Evolutionary conservation across 2,329 filamentous ascomycete genomes (phyloP), one percentile per base, ranked within the genome.

Genomic region (Apiospora arundinis): DNA sequence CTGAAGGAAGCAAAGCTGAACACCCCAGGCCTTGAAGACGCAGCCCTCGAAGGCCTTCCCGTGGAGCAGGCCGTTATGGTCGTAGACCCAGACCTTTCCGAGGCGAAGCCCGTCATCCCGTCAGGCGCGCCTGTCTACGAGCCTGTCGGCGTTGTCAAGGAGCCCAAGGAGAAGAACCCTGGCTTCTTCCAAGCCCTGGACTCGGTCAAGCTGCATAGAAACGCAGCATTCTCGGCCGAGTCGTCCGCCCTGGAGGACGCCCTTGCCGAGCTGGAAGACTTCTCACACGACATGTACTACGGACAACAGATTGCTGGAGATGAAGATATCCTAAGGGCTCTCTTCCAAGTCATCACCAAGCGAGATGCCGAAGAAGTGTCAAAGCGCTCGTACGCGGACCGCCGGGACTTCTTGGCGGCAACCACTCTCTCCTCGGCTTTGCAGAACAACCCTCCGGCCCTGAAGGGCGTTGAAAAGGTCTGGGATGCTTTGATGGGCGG

Each of bases 221-320:
- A 73, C 25, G 75, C 52, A 70, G 73, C 68, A 74, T 78, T 73
- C 67, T 75, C 74, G n/a, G 68, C 69, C 7, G 72, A 77, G 25
- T 72, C 72, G 12, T 74, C 74, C 23, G 79, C 77, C 3, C 81
- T 89, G 18, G 85, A 87, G 52, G 81, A 81, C 14, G 87, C 88
- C 0, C 83, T 93, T 9, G 85, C 88, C 45, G 84, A 84, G 45
- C 85, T 93, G n/a, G 84, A 88, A 73, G 90, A 92, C 8, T 81
- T 92, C 40, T 87, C 90, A 0, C 90, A 92, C 79, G 91, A 92
- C 79, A 89, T 92, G 73, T 92, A 92, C 82, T 93, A 92, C 79
- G 91, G 91, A 12, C 82, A 90, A 23, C 88, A 91, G 78, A 86
- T 92, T 71, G 84, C 86, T 28, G 87, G 90, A 77, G 87, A 91